Conservation (phyloP, 2,329 filamentous ascomycete species). For the Pseudocercospora ulei region DNA sequence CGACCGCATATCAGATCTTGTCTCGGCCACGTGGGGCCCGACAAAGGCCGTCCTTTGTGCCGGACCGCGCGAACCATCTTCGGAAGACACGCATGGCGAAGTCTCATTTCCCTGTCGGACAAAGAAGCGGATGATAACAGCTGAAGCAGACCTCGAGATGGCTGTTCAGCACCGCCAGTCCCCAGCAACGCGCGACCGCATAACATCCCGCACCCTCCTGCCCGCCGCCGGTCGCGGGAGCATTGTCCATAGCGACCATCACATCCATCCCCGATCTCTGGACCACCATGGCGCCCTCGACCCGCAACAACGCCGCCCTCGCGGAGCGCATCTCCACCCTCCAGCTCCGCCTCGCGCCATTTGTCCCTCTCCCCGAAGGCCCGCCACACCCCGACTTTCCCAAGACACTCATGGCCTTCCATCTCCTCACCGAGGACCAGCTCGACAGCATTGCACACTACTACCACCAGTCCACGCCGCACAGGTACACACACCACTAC, state of each 20-base stretch:
- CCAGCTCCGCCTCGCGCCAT: slow-evolving; percentile 55
- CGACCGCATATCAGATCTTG: too few relatives aligned
- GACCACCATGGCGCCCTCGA: slow-evolving; percentile 29
- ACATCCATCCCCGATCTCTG: neutral
- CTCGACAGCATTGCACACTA: slow-evolving; percentile 61
- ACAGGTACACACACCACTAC: slow-evolving; percentile 50
- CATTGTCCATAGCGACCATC: neutral
- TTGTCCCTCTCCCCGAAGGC: slow-evolving; percentile 51
- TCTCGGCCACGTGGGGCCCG: too few relatives aligned
- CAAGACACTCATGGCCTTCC: slow-evolving; percentile 57
- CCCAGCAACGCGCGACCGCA: neutral
- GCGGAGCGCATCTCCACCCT: slow-evolving; percentile 55
- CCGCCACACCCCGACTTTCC: slow-evolving; percentile 58
- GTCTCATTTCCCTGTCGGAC: slow-evolving; percentile 14
- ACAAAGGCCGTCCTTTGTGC: slow-evolving; percentile 1
- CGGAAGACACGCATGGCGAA: slow-evolving; percentile 12
- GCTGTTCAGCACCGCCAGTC: neutral
- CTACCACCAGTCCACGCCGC: slow-evolving; percentile 60
- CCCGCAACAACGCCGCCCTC: slow-evolving; percentile 38
- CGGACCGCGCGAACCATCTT: neutral
- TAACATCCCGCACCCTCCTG: neutral
- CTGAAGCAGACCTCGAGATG: neutral
- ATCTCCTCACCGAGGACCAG: slow-evolving; percentile 61
- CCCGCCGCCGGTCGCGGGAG: slow-evolving; percentile 22
- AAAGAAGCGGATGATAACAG: slow-evolving; percentile 11